A percentile compares a stretch with the other conserved stretches of the same genome.
Evolutionary conservation across 495 filamentous ascomycete genomes (phyloP).

Genomic region (Aspergillus affinis): DNA sequence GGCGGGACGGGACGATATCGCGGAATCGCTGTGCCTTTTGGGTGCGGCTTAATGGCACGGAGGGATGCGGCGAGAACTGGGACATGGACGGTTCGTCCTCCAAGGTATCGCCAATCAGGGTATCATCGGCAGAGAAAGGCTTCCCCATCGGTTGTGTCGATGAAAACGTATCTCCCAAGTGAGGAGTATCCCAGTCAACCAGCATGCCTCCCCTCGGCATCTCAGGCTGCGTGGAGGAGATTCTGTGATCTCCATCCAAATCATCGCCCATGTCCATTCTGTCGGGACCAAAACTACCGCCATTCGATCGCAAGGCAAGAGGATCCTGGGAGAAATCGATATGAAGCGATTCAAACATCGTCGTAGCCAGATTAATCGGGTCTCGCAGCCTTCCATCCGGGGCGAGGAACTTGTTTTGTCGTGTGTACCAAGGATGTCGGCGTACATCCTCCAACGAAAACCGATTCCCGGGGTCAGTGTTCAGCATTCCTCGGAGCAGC

Average conservation of each 20-base stretch:
- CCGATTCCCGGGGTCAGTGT: constrained; percentile 68
- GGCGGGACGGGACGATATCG: constrained; percentile 80
- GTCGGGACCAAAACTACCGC: constrained; percentile 41
- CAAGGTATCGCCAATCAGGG: constrained; percentile 58
- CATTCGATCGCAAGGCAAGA: constrained; percentile 36
- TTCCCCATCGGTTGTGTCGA: constrained; percentile 49
- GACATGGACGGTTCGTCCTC: constrained; percentile 88
- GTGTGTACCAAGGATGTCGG: constrained; percentile 93
- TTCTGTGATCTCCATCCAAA: constrained; percentile 45
- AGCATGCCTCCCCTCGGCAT: constrained; percentile 63
- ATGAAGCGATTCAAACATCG: constrained; percentile 88
- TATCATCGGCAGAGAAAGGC: constrained; percentile 30
- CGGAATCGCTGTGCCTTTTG: constrained; percentile 84
- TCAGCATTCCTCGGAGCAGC: constrained; percentile 93
- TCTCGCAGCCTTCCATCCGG: constrained; percentile 75
- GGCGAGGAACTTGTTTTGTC: constrained; percentile 72
- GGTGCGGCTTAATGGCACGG: constrained; percentile 77
- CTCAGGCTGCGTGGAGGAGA: constrained; percentile 80
- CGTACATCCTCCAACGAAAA: constrained; percentile 87
- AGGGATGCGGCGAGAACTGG: constrained; percentile 81
- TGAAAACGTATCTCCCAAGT: constrained; percentile 52
- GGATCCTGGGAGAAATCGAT: constrained; percentile 82
- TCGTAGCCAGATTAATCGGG: constrained; percentile 78
- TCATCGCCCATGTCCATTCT: constrained; percentile 58
- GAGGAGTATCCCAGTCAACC: constrained; percentile 76